Evolutionary conservation across 2,329 filamentous ascomycete species (phyloP), one percentile per base, ranked within the genome.

Genomic region (Ustulina deusta): DNA sequence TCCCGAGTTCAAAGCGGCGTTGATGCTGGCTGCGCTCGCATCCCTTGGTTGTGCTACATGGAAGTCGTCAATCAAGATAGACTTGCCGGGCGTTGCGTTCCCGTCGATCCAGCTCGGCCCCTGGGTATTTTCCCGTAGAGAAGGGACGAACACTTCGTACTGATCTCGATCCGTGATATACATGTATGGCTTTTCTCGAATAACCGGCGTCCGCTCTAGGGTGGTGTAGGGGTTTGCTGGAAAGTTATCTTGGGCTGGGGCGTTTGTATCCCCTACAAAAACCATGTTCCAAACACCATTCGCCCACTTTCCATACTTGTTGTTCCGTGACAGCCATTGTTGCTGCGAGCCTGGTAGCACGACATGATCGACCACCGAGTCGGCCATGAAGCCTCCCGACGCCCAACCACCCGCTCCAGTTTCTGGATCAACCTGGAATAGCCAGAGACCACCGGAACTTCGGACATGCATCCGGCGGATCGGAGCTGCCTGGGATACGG

Each of bases 221-320:
- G 74, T 77, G n/a, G 76, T 78, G 61, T 79, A 78, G 13, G 77
- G 69, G 25, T 66, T 69, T 13, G 55, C 57, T 11, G 76, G 77
- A 36, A 76, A 79, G 34, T 72, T 71, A 15, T 71, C 72, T 57
- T 75, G 71, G 54, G 68, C 71, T 2, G 77, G 77, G n/a, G 76
- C 72, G 52, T 72, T 71, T 3, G 65, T 58, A 25, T 77, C 76
- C 6, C 77, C 77, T 6, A 78, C 74, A 25, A 78, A 78, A 6
- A 78, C 77, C 77, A 78, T 78, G 29, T 78, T 78, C 77, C 77
- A 78, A 1, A 78, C 77, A 13, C 71, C 77, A 40, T 78, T 78
- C 0, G 76, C 74, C 77, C 77, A 78, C 55, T 72, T 76, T 9
- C 76, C 77, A 49, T 78, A 78, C 65, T 55, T 72, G 27, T 76